phyloP scores from a whole-genome alignment of 2,329 filamentous ascomycete genomes.

The Fusarium caatingaense region DNA sequence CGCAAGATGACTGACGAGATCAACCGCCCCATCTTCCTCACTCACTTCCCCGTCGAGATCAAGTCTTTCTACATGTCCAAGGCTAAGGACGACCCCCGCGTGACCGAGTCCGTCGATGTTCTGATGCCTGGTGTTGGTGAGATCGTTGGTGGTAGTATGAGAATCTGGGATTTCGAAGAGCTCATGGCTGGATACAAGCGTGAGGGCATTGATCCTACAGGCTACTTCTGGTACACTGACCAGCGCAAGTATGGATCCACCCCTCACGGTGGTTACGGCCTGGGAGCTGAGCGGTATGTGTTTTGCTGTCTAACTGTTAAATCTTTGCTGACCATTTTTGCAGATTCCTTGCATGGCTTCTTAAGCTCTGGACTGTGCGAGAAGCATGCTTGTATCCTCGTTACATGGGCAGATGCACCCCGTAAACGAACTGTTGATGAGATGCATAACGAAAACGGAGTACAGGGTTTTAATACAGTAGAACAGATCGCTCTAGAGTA shows the following conservation, averaged over 20 bases:
- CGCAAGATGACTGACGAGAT: constrained; percentile 97
- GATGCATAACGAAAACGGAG: constrained; percentile 32
- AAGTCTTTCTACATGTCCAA: constrained; percentile 99
- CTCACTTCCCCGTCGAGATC: constrained; percentile 96
- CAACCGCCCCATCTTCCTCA: constrained; percentile 94
- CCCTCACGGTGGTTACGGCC: constrained; percentile 91
- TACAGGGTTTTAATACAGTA: constrained; percentile 26
- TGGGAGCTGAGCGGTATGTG: constrained; percentile 80
- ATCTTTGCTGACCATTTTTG: constrained; percentile 8
- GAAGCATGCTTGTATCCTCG: constrained; percentile 79
- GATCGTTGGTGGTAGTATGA: constrained; percentile 97
- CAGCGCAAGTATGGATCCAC: constrained; percentile 93
- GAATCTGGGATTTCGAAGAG: constrained; percentile 91
- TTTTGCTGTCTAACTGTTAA: neutral
- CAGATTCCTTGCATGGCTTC: constrained; percentile 69
- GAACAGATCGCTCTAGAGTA: constrained; percentile 25
- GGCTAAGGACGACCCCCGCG: constrained; percentile 79
- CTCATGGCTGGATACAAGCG: constrained; percentile 88
- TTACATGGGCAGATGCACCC: constrained; percentile 84
- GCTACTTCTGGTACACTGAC: constrained; percentile 99
- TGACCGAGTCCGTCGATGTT: constrained; percentile 91
- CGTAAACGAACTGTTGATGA: constrained; percentile 56
- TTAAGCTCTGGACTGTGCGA: constrained; percentile 73
- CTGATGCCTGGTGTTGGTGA: constrained; percentile 94
- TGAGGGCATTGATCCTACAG: constrained; percentile 83